Base-by-base conservation (phyloP, 441 rosid species). In the Syzygium malaccense region DNA sequence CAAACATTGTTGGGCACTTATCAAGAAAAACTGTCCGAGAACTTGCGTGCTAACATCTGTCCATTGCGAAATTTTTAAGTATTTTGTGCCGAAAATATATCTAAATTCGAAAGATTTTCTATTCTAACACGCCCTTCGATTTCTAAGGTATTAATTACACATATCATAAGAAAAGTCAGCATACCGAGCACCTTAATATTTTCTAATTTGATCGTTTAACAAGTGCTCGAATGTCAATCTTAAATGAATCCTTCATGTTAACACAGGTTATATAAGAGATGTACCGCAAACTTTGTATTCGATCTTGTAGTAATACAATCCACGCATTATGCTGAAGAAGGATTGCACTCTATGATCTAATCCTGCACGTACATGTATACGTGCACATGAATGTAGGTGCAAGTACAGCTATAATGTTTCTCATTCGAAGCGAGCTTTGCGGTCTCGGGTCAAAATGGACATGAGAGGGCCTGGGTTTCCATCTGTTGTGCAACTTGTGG, bases 31-130 rank as follows among this genome's bases (percentile, higher is more conserved):
- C 6, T 57, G 11, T 9, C 11, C 6, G 14, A 58, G 30, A 13
- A 5, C 30, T 12, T 5, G 3, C 30, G 30, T 19, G 30, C 14
- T 10, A 25, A 25, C n/a, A 20, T 55, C 57, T 10, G 26, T 58
- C 62, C 2, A 11, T 12, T 3, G 28, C 10, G n/a, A 11, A 26
- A 25, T 58, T 58, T 58, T 25, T 14, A 58, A 26, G 30, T 58
- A 58, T 10, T 25, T 58, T 2, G 1, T n/a, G 30, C 13, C 0
- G 5, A 32, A 25, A 66, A 32, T 2, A 32, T 8, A 37, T 37
- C 14, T 4, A 32, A 32, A 20, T 32, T 45, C 4, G 0, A 23
- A 1, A 9, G 11, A 32, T 68, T 32, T 18, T 18, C 17, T 20
- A 20, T 37, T 37, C n/a, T 37, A 71, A 37, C 80, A 20, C 28